A percentile compares a stretch with the other conserved stretches of the same genome.
Evolutionary conservation across 257 asterid species (phyloP).

Genomic region (Mitragyna speciosa): DNA sequence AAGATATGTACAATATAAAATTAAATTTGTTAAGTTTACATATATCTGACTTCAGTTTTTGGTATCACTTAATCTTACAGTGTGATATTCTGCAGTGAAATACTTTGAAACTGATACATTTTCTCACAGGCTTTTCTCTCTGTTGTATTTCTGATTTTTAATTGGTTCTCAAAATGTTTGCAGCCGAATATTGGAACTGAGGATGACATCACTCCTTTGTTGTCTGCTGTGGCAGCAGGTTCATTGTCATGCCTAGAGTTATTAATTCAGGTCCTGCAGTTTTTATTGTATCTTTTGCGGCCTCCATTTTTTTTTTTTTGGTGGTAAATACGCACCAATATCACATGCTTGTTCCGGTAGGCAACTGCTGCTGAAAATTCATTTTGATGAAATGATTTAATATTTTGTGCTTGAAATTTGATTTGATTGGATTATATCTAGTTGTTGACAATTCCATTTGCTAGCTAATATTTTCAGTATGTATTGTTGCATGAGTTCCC

Average conservation of each 20-base stretch:
- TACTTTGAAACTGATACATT: not conserved
- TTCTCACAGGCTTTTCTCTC: not conserved
- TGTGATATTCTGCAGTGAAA: not conserved
- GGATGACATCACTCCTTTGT: conserved; percentile 80
- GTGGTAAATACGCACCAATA: not conserved
- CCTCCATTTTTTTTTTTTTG: not conserved
- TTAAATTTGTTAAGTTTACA: not conserved
- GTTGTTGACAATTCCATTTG: not conserved
- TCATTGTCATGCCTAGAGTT: conserved; percentile 73
- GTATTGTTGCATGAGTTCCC: not conserved
- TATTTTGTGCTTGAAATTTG: not conserved
- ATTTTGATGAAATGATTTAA: not conserved
- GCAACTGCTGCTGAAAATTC: not conserved
- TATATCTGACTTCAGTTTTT: not conserved
- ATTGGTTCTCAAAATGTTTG: conserved; percentile 23
- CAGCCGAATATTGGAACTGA: conserved; percentile 85
- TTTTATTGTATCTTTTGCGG: not conserved
- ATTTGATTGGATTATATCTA: not conserved
- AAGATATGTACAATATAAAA: not conserved
- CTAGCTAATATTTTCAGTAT: not conserved
- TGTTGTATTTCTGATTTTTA: not conserved
- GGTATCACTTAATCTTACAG: not conserved
- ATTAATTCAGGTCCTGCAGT: conserved; percentile 60
- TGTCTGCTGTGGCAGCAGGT: conserved; percentile 96
- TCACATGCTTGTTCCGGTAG: not conserved